phyloP scores from a whole-genome alignment of 148 eudicot species.

The Silene uniflora region DNA sequence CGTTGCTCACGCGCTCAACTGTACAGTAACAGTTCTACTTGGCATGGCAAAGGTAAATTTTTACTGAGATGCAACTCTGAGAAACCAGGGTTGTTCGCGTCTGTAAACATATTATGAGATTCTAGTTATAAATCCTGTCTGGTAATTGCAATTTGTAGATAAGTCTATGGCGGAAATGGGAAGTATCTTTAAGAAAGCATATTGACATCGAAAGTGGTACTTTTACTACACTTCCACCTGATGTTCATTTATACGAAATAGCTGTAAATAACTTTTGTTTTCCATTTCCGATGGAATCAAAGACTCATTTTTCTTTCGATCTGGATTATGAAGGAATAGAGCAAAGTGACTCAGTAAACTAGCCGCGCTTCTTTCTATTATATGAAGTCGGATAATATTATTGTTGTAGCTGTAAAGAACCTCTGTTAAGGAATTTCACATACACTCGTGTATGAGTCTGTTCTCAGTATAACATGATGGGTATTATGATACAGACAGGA shows the following conservation, averaged over 20 bases:
- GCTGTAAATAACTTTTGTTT: too few species aligned
- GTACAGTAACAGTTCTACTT: conserved; percentile 25
- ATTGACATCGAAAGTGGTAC: conserved; percentile 5
- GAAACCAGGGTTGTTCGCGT: too few species aligned
- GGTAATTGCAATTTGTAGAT: conserved; percentile 20
- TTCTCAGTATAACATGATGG: not conserved
- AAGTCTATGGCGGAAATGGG: conserved; percentile 34
- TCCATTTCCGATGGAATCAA: too few species aligned
- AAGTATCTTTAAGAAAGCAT: conserved; percentile 12
- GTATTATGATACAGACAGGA: conserved; percentile 10
- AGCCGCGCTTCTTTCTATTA: too few species aligned
- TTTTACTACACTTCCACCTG: not conserved
- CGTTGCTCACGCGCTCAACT: conserved; percentile 23
- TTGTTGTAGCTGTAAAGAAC: too few species aligned
- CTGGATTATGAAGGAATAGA: too few species aligned
- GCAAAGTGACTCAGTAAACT: too few species aligned
- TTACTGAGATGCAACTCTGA: not conserved
- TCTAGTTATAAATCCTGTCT: not conserved
- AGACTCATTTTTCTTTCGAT: too few species aligned
- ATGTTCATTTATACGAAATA: not conserved
- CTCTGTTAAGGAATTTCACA: too few species aligned
- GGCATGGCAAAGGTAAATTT: conserved; percentile 25
- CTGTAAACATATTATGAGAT: not conserved
- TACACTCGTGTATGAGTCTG: too few species aligned
- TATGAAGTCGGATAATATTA: too few species aligned